These are phyloP conservation scores for Candida insectorum DNA, from an alignment of 805 yeast species.

Conservation along the genomic window DNA sequence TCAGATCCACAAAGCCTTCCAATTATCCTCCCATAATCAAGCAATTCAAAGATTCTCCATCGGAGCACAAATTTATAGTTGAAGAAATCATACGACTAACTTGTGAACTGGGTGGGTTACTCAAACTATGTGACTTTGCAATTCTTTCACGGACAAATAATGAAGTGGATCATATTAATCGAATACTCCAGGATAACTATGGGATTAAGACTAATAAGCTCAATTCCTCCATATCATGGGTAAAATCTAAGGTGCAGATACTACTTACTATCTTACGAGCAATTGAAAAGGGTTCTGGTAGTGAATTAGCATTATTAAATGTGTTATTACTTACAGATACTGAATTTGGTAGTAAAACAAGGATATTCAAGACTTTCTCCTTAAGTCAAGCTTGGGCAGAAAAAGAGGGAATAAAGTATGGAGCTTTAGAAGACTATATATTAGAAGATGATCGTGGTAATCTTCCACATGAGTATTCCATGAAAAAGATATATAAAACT, in stretches of 20 bases:
- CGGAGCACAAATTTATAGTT: slow-evolving; percentile 43
- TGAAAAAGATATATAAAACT: slow-evolving; percentile 5
- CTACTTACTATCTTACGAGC: slow-evolving; percentile 50
- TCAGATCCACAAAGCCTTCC: slow-evolving; percentile 15
- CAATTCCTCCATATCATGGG: slow-evolving; percentile 51
- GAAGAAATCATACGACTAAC: slow-evolving; percentile 43
- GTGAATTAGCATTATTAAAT: slow-evolving; percentile 30
- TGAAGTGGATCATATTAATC: slow-evolving; percentile 40
- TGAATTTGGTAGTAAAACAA: slow-evolving; percentile 16
- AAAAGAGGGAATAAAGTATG: slow-evolving; percentile 3
- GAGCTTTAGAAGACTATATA: slow-evolving; percentile 20
- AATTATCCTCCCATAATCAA: slow-evolving; percentile 22
- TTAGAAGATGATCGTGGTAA: slow-evolving; percentile 20
- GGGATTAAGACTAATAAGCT: slow-evolving; percentile 44
- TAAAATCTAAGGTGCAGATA: slow-evolving; percentile 38
- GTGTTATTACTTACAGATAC: slow-evolving; percentile 24
- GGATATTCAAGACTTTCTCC: slow-evolving; percentile 28
- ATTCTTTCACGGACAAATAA: slow-evolving; percentile 52
- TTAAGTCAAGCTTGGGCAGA: slow-evolving; percentile 12
- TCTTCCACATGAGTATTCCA: slow-evolving; percentile 8
- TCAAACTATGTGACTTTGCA: slow-evolving; percentile 48
- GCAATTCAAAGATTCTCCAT: slow-evolving; percentile 16
- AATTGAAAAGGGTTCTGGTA: slow-evolving; percentile 26
- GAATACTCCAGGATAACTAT: slow-evolving; percentile 29
- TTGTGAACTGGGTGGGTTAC: slow-evolving; percentile 36